Percentiles rank a stretch among this genome's conserved stretches.
These are phyloP conservation scores for Posidonia australis DNA, from an alignment of 106 monocot genomes.

Conservation along the genomic window DNA sequence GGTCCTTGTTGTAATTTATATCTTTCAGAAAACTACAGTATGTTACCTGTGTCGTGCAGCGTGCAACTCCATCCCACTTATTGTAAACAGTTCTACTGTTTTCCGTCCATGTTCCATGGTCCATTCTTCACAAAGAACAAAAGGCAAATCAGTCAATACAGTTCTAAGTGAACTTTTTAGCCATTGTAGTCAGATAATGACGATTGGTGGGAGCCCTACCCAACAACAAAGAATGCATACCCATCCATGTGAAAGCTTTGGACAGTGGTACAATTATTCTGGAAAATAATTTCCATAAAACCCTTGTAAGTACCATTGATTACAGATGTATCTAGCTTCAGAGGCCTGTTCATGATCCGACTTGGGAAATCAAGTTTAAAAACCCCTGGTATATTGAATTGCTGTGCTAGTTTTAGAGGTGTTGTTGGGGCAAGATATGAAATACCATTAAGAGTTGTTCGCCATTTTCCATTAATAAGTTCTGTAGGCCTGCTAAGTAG, in stretches of 20 bases:
- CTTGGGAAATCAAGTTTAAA: constrained; percentile 94
- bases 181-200: background rate
- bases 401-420: constrained; percentile 83
- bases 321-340: constrained; percentile 79
- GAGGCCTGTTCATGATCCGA: constrained; percentile 66
- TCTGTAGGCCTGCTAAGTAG: constrained; percentile 57
- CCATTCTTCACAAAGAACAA: constrained; percentile 56
- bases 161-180: background rate
- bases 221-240: constrained; percentile 99
- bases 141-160: background rate
- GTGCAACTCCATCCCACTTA: constrained; percentile 99
- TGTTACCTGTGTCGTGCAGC: constrained; percentile 83
- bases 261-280: constrained; percentile 73
- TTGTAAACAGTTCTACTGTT: constrained; percentile 91
- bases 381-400: constrained; percentile 79
- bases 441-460: constrained; percentile 83
- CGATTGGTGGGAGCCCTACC: constrained; percentile 32
- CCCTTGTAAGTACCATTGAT: constrained; percentile 92
- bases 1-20: too few species aligned
- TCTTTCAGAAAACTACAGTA: background rate
- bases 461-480: constrained; percentile 51
- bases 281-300: constrained; percentile 89
- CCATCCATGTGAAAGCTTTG: constrained; percentile 95
- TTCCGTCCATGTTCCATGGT: constrained; percentile 89
- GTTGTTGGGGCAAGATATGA: constrained; percentile 83